These are phyloP conservation scores for Lasiosphaeria ovina DNA, from an alignment of 495 filamentous ascomycete genomes.

Conservation along the genomic window DNA sequence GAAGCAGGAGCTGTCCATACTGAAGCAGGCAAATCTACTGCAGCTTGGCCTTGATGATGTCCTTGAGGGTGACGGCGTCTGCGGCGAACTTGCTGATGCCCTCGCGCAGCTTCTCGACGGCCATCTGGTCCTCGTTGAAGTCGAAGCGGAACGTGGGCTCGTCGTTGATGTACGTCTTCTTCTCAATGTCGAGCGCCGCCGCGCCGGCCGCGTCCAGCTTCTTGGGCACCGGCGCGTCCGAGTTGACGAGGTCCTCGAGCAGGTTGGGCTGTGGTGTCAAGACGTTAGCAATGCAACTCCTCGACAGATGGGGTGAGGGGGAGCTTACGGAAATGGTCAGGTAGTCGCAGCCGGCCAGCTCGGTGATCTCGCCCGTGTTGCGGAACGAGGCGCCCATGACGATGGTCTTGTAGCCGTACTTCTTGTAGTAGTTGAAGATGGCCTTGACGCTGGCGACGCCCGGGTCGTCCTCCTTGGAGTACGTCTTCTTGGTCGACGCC, in stretches of 20 bases:
- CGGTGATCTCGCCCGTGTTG: slow-evolving; percentile 91
- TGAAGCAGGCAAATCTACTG: slow-evolving; percentile 19
- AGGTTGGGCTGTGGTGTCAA: slow-evolving; percentile 67
- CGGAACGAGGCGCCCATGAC: slow-evolving; percentile 99
- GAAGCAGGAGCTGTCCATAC: too few species aligned
- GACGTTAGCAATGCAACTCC: slow-evolving; percentile 7
- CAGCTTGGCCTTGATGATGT: slow-evolving; percentile 85
- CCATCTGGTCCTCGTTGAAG: slow-evolving; percentile 99
- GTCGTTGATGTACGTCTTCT: slow-evolving; percentile 86
- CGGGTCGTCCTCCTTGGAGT: slow-evolving; percentile 83
- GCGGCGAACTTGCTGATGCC: slow-evolving; percentile 99
- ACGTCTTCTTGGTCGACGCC: slow-evolving; percentile 90
- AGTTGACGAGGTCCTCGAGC: slow-evolving; percentile 90
- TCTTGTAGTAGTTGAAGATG: slow-evolving; percentile 99
- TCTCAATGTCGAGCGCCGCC: slow-evolving; percentile 67
- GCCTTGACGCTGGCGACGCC: slow-evolving; percentile 91
- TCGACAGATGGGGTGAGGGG: too few species aligned
- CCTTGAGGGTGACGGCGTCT: slow-evolving; percentile 90
- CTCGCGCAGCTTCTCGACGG: slow-evolving; percentile 95
- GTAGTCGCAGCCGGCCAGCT: slow-evolving; percentile 98
- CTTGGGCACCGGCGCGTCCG: slow-evolving; percentile 73
- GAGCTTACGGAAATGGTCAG: slow-evolving; percentile 89
- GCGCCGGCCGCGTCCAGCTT: slow-evolving; percentile 80
- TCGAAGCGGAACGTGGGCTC: slow-evolving; percentile 94
- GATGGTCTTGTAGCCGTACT: slow-evolving; percentile 95